phyloP scores from a whole-genome alignment of 2,329 filamentous ascomycete genomes.

The Stagonosporopsis chrysanthemi region DNA sequence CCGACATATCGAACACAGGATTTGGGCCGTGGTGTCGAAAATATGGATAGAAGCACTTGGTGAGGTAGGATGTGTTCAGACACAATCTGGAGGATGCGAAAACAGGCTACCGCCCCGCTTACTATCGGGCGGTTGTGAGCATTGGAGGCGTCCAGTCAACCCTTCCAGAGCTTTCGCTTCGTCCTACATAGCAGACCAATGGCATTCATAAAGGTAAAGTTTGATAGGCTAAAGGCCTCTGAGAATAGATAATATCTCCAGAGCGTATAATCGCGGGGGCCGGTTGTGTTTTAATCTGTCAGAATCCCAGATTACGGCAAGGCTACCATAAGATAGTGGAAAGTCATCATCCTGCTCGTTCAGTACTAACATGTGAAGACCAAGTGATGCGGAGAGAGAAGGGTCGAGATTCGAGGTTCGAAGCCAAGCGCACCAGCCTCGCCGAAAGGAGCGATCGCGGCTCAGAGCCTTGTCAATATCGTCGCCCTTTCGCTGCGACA shows the following conservation, averaged over 20 bases:
- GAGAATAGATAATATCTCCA: background rate
- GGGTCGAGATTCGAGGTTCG: background rate
- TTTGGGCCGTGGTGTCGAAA: background rate
- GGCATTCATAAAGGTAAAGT: too few relatives aligned
- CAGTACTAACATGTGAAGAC: background rate
- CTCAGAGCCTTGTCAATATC: background rate
- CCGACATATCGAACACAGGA: slow-evolving; percentile 24
- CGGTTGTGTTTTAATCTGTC: too few relatives aligned
- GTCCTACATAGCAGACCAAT: background rate
- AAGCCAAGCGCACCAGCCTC: slow-evolving; percentile 6
- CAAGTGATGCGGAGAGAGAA: background rate
- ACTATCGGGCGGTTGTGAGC: background rate
- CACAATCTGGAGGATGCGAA: background rate
- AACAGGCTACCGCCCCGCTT: slow-evolving; percentile 14
- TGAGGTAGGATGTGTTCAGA: background rate
- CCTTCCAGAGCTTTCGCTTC: background rate
- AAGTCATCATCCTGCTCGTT: background rate
- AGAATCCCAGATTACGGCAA: background rate
- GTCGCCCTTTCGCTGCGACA: slow-evolving; percentile 8
- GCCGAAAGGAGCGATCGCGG: slow-evolving; percentile 13
- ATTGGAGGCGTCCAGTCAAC: background rate
- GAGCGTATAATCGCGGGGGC: background rate
- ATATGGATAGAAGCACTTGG: too few relatives aligned
- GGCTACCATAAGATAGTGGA: background rate
- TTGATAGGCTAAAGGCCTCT: background rate